phyloP scores from a whole-genome alignment of 2,329 filamentous ascomycete species.

The Cladophialophora carrionii region DNA sequence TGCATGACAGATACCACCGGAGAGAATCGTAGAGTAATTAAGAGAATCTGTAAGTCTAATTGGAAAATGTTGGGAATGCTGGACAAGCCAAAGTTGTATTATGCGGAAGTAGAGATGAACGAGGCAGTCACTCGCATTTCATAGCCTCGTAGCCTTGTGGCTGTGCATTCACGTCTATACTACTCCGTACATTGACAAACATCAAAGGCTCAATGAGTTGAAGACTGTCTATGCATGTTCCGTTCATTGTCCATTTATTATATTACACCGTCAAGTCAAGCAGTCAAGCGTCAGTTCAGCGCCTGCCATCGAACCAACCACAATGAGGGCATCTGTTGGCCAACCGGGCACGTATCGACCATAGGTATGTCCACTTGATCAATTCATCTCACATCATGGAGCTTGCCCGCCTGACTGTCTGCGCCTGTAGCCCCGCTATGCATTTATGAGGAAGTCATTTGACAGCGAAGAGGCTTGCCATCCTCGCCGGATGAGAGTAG shows the following conservation, averaged over 20 bases:
- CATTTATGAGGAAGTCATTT: slow-evolving; percentile 21
- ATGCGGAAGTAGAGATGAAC: not conserved
- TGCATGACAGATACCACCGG: slow-evolving; percentile 25
- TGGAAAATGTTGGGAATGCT: not conserved
- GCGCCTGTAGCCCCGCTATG: slow-evolving; percentile 35
- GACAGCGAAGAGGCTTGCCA: slow-evolving; percentile 18
- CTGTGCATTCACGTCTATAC: not conserved
- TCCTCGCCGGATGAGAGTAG: slow-evolving; percentile 31
- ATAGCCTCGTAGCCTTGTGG: slow-evolving; percentile 16
- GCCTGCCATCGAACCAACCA: not conserved
- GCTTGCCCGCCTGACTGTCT: slow-evolving; percentile 11
- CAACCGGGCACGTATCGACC: too few relatives aligned
- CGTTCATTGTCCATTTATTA: slow-evolving; percentile 28
- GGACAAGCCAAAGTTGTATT: not conserved
- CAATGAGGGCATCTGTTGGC: not conserved
- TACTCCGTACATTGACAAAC: not conserved
- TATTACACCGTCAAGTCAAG: slow-evolving; percentile 24
- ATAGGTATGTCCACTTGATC: not conserved
- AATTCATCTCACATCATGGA: slow-evolving; percentile 2
- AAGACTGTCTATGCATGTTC: slow-evolving; percentile 2
- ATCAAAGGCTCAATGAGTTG: not conserved
- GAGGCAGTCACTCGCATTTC: not conserved
- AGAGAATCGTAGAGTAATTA: slow-evolving; percentile 3
- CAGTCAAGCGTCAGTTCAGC: slow-evolving; percentile 9
- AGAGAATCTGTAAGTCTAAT: not conserved